These are phyloP conservation scores for Wakefieldia striispora DNA, from an alignment of 768 basidiomycete genomes.

Conservation along the genomic window DNA sequence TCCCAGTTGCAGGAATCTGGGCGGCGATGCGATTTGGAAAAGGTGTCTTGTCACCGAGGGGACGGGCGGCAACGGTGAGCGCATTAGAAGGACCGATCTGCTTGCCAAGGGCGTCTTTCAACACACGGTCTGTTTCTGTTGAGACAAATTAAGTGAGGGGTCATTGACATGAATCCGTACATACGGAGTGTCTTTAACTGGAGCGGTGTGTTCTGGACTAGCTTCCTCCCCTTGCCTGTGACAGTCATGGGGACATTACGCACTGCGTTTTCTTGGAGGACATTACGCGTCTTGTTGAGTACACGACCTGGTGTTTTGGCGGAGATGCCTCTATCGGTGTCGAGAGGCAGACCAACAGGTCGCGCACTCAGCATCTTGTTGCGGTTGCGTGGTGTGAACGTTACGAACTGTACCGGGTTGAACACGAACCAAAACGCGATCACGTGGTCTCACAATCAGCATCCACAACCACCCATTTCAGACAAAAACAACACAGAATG, in stretches of 20 bases:
- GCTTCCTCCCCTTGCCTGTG: slow-evolving; percentile 46
- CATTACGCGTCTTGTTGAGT: slow-evolving; percentile 36
- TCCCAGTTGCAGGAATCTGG: slow-evolving; percentile 34
- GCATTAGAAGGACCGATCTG: slow-evolving; percentile 27
- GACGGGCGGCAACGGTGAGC: slow-evolving; percentile 36
- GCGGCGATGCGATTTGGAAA: slow-evolving; percentile 57
- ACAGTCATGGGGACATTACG: slow-evolving; percentile 40
- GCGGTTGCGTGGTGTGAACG: background rate
- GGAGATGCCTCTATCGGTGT: slow-evolving; percentile 20
- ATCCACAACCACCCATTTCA: background rate
- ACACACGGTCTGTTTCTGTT: slow-evolving; percentile 21
- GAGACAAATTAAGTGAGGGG: background rate
- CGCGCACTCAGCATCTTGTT: slow-evolving; percentile 30
- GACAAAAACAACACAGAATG: too few species aligned
- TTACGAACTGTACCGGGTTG: background rate
- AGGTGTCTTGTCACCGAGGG: slow-evolving; percentile 74
- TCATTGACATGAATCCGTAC: background rate
- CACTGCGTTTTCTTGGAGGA: slow-evolving; percentile 50
- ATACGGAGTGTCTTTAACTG: slow-evolving; percentile 30
- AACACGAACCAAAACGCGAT: slow-evolving; percentile 24
- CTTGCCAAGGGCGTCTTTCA: slow-evolving; percentile 26
- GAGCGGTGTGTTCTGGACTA: slow-evolving; percentile 35
- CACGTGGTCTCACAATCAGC: slow-evolving; percentile 20
- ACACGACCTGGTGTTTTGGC: slow-evolving; percentile 58
- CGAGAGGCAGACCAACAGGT: slow-evolving; percentile 25